phyloP scores from a whole-genome alignment of 805 yeast genomes.

The Zygosaccharomyces siamensis region DNA sequence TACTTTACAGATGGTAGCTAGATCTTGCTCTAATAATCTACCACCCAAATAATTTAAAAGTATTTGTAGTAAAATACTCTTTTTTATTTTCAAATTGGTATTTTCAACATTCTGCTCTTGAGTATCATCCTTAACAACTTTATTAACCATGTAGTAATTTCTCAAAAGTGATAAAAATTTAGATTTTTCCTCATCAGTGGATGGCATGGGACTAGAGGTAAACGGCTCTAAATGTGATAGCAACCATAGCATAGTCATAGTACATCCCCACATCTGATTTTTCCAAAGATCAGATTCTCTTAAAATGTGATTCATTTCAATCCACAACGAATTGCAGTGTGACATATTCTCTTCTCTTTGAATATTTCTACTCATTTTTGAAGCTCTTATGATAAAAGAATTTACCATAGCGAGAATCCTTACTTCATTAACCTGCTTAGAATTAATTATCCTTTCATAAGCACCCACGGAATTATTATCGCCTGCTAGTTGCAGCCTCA shows the following conservation, averaged over 20 bases:
- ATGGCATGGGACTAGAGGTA: conserved; percentile 26
- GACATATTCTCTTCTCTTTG: conserved; percentile 13
- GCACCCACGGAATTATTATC: neutral
- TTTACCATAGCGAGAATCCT: conserved; percentile 24
- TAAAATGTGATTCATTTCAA: conserved; percentile 14
- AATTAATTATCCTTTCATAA: conserved; percentile 1
- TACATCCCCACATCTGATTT: conserved; percentile 29
- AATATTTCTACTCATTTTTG: conserved; percentile 13
- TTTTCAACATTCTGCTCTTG: neutral
- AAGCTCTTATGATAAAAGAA: conserved; percentile 17
- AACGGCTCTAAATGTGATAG: conserved; percentile 33
- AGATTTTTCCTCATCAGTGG: conserved; percentile 22
- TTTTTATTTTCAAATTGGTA: conserved; percentile 23
- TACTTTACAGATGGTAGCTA: conserved; percentile 23
- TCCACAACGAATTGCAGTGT: conserved; percentile 19
- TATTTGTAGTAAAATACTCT: conserved; percentile 24
- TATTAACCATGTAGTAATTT: conserved; percentile 22
- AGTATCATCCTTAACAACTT: conserved; percentile 10
- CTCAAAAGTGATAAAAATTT: conserved; percentile 19
- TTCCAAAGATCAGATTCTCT: conserved; percentile 14
- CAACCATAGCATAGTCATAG: conserved; percentile 28
- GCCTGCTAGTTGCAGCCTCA: conserved; percentile 5
- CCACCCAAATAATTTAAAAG: conserved; percentile 32
- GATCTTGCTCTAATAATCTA: conserved; percentile 28
- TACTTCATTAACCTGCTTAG: conserved; percentile 14